phyloP scores from a whole-genome alignment of 306 rosid genomes.

The Lagenaria siceraria region DNA sequence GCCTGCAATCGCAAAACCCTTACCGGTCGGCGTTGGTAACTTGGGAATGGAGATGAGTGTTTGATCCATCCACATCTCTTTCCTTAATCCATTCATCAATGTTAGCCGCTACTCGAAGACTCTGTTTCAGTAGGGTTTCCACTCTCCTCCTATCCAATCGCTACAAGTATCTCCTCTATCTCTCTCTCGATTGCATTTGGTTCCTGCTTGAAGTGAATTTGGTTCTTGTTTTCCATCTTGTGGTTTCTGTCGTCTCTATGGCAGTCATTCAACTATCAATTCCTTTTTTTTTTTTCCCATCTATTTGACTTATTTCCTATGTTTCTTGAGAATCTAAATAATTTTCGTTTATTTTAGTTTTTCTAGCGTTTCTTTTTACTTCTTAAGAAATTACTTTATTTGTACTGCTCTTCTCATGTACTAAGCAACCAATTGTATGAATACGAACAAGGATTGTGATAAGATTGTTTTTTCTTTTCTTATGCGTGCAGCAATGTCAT shows the following conservation, averaged over 20 bases:
- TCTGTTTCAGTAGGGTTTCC: constrained; percentile 2
- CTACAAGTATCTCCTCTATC: constrained; percentile 27
- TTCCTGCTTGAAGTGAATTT: not conserved
- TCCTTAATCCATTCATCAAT: constrained; percentile 21
- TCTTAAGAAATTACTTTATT: not conserved
- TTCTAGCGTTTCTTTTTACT: not conserved
- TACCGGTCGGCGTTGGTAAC: not conserved
- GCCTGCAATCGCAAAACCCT: not conserved
- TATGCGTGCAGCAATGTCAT: constrained; percentile 36
- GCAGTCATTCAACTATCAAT: not conserved
- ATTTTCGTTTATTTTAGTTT: not conserved
- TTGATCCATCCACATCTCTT: not conserved
- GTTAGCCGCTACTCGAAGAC: constrained; percentile 34
- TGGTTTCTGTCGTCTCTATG: not conserved
- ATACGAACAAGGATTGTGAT: constrained; percentile 6
- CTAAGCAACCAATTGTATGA: not conserved
- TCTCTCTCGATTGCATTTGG: not conserved
- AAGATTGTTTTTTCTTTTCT: constrained; percentile 1
- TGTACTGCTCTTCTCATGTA: not conserved
- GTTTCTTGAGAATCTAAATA: not conserved
- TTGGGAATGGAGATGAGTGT: not conserved
- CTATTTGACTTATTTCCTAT: not conserved
- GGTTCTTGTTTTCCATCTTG: too few relatives aligned
- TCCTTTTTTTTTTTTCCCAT: not conserved
- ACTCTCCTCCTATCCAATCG: constrained; percentile 36